phyloP scores from a whole-genome alignment of 1,284 basidiomycete genomes.

The Lentinula novae-zelandiae region DNA sequence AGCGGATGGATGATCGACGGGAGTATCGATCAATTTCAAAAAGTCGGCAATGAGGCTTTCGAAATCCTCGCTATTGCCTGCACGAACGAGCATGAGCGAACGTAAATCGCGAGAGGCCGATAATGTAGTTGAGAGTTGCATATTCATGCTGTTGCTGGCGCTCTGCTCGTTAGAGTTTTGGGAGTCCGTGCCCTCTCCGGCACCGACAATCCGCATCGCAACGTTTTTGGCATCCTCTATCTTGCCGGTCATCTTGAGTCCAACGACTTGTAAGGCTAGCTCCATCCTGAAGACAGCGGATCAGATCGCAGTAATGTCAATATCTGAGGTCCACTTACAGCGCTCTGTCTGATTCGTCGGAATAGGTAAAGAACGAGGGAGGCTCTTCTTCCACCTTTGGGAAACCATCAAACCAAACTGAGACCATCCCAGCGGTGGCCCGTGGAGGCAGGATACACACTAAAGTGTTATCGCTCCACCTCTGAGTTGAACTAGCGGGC shows the following conservation, averaged over 20 bases:
- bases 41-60: constrained; percentile 80
- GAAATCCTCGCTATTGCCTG: constrained; percentile 57
- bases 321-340: too few relatives aligned
- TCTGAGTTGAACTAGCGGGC: constrained; percentile 78
- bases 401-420: constrained; percentile 81
- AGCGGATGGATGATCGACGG: constrained; percentile 37
- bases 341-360: constrained; percentile 90
- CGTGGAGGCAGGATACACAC: constrained; percentile 91
- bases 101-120: constrained; percentile 45
- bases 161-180: constrained; percentile 27
- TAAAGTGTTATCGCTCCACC: constrained; percentile 94
- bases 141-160: constrained; percentile 34
- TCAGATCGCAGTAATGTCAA: too few relatives aligned
- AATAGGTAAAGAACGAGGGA: constrained; percentile 79
- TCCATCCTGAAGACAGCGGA: too few relatives aligned
- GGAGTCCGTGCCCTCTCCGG: constrained; percentile 6
- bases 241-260: constrained; percentile 94
- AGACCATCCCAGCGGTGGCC: constrained; percentile 81
- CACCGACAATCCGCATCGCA: constrained; percentile 75
- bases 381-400: constrained; percentile 55
- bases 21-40: constrained; percentile 68
- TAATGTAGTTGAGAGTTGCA: constrained; percentile 46
- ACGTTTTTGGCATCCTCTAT: constrained; percentile 91
- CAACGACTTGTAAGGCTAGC: too few relatives aligned
- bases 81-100: constrained; percentile 48